phyloP scores from a whole-genome alignment of 495 filamentous ascomycete genomes.

The Parathielavia appendiculata region DNA sequence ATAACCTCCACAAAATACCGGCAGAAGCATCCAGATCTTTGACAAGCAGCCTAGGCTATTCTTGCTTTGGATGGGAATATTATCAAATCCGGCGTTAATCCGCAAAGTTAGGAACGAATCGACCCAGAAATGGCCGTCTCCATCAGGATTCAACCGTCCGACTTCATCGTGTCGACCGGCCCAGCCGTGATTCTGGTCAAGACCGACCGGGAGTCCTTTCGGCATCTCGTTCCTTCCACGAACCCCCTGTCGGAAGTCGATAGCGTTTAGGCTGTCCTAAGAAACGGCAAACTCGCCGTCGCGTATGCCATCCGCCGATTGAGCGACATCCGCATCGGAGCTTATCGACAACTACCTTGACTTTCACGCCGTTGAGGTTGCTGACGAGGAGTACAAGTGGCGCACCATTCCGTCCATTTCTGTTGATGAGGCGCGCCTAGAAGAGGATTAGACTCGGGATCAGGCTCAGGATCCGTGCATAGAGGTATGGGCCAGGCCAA shows the following conservation, averaged over 20 bases:
- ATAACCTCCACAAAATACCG: background rate
- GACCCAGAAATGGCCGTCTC: background rate
- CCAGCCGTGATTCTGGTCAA: background rate
- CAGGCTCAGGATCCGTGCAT: background rate
- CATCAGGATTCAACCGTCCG: background rate
- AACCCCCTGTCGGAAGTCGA: background rate
- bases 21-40: background rate
- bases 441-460: background rate
- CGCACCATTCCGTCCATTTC: background rate
- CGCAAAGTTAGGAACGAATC: background rate
- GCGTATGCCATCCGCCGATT: background rate
- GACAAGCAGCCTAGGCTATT: background rate
- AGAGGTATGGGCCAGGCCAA: too few species aligned
- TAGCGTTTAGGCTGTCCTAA: background rate
- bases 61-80: background rate
- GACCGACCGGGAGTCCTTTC: background rate
- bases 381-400: background rate
- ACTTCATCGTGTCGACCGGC: background rate
- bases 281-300: background rate
- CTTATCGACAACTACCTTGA: background rate
- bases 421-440: background rate
- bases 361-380: background rate
- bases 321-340: slow-evolving; percentile 1
- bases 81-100: background rate
- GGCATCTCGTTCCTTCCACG: background rate